A percentile compares a stretch with the other conserved stretches of the same genome.
Conservation (phyloP, 2,329 filamentous ascomycete species). For the Cladophialophora immunda region DNA sequence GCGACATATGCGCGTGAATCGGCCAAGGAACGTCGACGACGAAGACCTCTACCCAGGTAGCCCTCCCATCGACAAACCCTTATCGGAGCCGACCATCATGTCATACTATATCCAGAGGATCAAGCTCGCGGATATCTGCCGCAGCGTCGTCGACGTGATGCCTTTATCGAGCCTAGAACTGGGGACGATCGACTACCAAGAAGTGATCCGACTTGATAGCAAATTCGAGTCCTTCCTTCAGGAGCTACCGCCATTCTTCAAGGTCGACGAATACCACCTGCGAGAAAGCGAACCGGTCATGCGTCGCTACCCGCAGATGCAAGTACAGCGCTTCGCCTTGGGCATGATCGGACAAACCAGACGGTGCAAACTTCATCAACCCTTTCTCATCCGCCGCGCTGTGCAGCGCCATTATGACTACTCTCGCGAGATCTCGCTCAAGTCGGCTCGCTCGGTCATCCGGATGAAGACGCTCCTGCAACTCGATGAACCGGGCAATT, state of each 20-base stretch:
- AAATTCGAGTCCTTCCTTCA: conserved; percentile 46
- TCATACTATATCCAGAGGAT: conserved; percentile 56
- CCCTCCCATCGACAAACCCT: conserved; percentile 41
- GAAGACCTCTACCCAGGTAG: conserved; percentile 44
- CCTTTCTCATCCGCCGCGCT: conserved; percentile 51
- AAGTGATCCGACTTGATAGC: conserved; percentile 50
- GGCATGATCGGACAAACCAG: conserved; percentile 49
- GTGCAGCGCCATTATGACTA: conserved; percentile 48
- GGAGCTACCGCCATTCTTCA: conserved; percentile 49
- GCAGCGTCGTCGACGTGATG: conserved; percentile 51
- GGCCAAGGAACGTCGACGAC: conserved; percentile 55
- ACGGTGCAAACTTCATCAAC: conserved; percentile 51
- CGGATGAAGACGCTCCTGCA: conserved; percentile 49
- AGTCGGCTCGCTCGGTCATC: conserved; percentile 50
- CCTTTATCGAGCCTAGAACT: conserved; percentile 43
- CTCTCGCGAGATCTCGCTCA: conserved; percentile 50
- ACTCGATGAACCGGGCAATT: conserved; percentile 40
- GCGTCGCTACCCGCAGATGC: conserved; percentile 43
- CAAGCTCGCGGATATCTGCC: conserved; percentile 51
- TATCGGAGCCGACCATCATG: conserved; percentile 53
- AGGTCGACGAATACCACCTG: conserved; percentile 46
- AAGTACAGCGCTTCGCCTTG: conserved; percentile 48
- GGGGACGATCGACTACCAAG: conserved; percentile 46
- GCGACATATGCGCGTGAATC: conserved; percentile 51
- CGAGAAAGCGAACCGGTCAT: conserved; percentile 44